phyloP scores from a whole-genome alignment of 2,329 filamentous ascomycete species.

The Paecilomyces niveus region DNA sequence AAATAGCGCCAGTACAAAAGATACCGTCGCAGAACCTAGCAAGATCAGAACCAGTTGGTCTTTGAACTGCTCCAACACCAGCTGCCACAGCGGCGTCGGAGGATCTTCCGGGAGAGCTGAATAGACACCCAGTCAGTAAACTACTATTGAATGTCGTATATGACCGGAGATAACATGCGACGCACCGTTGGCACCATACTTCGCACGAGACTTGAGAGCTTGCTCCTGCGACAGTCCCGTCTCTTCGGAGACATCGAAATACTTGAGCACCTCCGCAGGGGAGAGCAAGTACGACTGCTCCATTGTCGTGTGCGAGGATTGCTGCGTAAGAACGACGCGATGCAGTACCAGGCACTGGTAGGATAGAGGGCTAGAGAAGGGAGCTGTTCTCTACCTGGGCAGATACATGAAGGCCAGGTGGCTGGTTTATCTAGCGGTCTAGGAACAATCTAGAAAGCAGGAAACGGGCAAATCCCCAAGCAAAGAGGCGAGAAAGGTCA shows the following conservation, averaged over 20 bases:
- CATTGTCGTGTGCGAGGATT: constrained; percentile 30
- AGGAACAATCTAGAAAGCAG: constrained; percentile 16
- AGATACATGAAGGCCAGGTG: constrained; percentile 21
- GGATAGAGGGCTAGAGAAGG: constrained; percentile 8
- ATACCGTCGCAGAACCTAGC: constrained; percentile 84
- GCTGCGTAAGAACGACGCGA: constrained; percentile 7
- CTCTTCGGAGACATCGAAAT: constrained; percentile 46
- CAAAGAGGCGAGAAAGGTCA: not conserved
- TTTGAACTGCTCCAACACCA: constrained; percentile 98
- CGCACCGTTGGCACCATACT: constrained; percentile 51
- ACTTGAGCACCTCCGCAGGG: constrained; percentile 43
- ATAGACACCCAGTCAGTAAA: not conserved
- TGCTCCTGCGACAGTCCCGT: constrained; percentile 45
- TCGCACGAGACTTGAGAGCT: constrained; percentile 38
- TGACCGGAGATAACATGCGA: constrained; percentile 5
- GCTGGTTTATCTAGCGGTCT: constrained; percentile 8
- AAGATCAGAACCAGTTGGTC: constrained; percentile 96
- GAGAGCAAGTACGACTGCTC: constrained; percentile 47
- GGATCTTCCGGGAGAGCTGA: constrained; percentile 77
- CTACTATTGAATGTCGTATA: not conserved
- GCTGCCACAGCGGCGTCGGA: constrained; percentile 90
- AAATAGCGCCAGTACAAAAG: constrained; percentile 86
- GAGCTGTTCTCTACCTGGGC: constrained; percentile 5
- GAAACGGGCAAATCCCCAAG: not conserved
- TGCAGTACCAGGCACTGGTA: constrained; percentile 10